Evolutionary conservation across 129 eudicot species (phyloP), one percentile per base, ranked within the genome.

Genomic region (Lactuca saligna): DNA sequence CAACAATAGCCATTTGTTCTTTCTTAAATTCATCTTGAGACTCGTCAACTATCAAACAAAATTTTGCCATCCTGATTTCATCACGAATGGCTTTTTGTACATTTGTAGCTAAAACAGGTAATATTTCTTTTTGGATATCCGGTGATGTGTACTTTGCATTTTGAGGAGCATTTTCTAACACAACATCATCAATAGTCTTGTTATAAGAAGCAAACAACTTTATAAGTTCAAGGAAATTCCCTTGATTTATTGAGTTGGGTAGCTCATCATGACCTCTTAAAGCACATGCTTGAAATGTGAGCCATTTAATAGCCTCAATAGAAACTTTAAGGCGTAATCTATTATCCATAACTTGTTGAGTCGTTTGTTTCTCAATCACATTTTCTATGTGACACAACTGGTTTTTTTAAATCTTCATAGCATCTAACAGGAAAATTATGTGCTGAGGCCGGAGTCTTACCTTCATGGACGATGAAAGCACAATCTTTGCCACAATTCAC

Each of bases 11-110:
- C 63, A 57, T 31, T 25, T 57, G 41, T 7, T 29, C 35, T 17
- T 57, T 57, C 4, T 29, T 57, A 57, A 38, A 57, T 57, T 57
- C 63, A 57, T 57, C 35, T 57, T 31, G 16, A 57, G 63, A 57
- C 37, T 57, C 63, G 3, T 57, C 16, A 32, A 29, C 63, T 8
- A 57, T 57, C 41, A 20, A 20, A 20, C 20, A 20, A 20, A 20
- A 20, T 20, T 20, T 20, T 20, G 20, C 20, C 20, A 20, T 20
- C 20, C 20, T 1, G 20, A 20, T 20, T 20, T 20, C 20, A 20
- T 20, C 20, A 20, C 1, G 20, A 57, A 29, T 31, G 2, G 39
- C n/a, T 3, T 7, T 3, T 57, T 57, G 39, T 25, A 57, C 35
- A 29, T 57, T 31, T 3, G 7, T 29, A 57, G 41, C 39, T 25